These are phyloP conservation scores for Spatholobus suberectus DNA, from an alignment of 306 rosid species.

Conservation along the genomic window DNA sequence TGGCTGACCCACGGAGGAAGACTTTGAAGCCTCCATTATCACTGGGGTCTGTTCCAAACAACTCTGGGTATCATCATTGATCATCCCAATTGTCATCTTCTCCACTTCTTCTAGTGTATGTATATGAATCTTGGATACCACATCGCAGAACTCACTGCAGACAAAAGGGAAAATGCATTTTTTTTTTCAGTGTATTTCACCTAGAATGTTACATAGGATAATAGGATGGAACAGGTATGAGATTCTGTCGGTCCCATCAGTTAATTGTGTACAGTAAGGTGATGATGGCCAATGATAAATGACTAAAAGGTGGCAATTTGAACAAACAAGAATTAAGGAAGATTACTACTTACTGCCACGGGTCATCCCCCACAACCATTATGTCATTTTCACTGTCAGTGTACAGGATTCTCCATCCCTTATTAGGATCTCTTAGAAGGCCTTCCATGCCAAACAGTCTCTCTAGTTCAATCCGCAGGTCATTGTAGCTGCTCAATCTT, in stretches of 20 bases:
- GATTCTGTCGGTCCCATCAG: neutral
- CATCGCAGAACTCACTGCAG: constrained; percentile 86
- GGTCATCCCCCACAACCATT: constrained; percentile 98
- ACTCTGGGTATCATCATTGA: constrained; percentile 83
- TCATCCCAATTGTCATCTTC: constrained; percentile 86
- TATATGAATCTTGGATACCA: constrained; percentile 85
- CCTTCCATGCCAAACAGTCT: constrained; percentile 96
- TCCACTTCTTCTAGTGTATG: constrained; percentile 91
- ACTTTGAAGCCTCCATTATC: constrained; percentile 75
- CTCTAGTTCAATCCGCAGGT: constrained; percentile 85
- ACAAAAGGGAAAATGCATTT: constrained; percentile 19
- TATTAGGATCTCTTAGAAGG: constrained; percentile 73
- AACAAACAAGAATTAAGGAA: constrained; percentile 21
- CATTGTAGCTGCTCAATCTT: constrained; percentile 75
- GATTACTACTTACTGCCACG: constrained; percentile 81
- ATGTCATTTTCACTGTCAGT: constrained; percentile 94
- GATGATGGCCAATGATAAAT: neutral
- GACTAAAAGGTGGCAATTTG: constrained; percentile 27
- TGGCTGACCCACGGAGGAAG: constrained; percentile 92
- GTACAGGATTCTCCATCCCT: constrained; percentile 91
- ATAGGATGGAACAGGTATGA: neutral
- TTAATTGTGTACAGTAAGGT: neutral
- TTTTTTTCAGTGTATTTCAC: constrained; percentile 4
- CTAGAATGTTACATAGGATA: neutral
- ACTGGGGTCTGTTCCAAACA: constrained; percentile 86